Percentiles rank a stretch among this genome's conserved stretches.
Conservation (phyloP, 2,329 filamentous ascomycete species). For the Alternaria solani region DNA sequence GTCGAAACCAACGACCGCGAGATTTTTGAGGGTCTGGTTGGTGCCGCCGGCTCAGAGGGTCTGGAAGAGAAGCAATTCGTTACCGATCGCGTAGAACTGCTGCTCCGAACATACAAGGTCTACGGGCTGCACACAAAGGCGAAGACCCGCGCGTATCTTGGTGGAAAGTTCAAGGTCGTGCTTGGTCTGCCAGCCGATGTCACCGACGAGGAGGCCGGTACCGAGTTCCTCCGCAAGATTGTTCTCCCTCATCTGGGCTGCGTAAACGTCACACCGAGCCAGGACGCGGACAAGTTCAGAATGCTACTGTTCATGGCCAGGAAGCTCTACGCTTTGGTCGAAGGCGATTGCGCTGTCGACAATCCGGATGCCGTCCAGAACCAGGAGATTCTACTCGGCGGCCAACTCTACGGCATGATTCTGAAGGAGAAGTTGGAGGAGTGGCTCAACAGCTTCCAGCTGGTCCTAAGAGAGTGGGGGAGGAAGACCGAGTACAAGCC, state of each 20-base stretch:
- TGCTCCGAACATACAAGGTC: conserved; percentile 91
- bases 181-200: conserved; percentile 84
- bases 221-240: conserved; percentile 88
- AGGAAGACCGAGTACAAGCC: conserved; percentile 60
- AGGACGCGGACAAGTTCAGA: conserved; percentile 92
- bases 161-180: conserved; percentile 88
- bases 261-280: conserved; percentile 79
- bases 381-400: conserved; percentile 92
- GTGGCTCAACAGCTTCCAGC: conserved; percentile 73
- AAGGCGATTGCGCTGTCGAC: conserved; percentile 90
- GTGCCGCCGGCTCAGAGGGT: conserved; percentile 76
- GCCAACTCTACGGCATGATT: conserved; percentile 93
- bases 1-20: conserved; percentile 96
- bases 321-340: conserved; percentile 92
- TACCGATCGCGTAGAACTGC: conserved; percentile 89
- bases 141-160: conserved; percentile 85
- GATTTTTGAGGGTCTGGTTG: conserved; percentile 93
- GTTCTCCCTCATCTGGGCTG: conserved; percentile 92
- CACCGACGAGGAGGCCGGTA: conserved; percentile 87
- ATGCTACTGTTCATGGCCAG: conserved; percentile 95
- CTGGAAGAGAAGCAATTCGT: conserved; percentile 86
- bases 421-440: conserved; percentile 95
- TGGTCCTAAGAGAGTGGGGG: conserved; percentile 63
- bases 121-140: conserved; percentile 84
- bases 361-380: conserved; percentile 97